phyloP scores from a whole-genome alignment of 2,329 filamentous ascomycete species.

The Lomentospora prolificans region DNA sequence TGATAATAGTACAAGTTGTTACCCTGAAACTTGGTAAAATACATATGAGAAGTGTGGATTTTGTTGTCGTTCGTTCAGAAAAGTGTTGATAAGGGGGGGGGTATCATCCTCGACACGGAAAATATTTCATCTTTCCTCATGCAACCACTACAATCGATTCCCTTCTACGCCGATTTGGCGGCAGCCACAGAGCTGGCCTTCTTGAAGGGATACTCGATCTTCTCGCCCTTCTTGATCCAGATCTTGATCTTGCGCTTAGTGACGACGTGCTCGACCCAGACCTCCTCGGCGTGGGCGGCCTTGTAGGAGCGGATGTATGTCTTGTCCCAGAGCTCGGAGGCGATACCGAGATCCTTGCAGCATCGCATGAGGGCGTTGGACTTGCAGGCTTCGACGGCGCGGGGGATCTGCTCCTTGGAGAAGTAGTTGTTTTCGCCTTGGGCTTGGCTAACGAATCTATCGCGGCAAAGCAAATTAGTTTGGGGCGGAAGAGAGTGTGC shows the following conservation, averaged over 20 bases:
- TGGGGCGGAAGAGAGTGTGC: neutral
- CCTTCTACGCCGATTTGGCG: neutral
- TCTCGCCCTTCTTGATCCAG: slow-evolving; percentile 68
- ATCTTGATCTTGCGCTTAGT: slow-evolving; percentile 88
- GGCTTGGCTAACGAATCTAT: slow-evolving; percentile 80
- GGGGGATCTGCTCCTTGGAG: slow-evolving; percentile 78
- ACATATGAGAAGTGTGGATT: neutral
- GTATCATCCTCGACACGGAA: too few relatives aligned
- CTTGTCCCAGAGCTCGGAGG: slow-evolving; percentile 93
- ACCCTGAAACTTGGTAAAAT: neutral
- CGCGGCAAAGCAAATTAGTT: slow-evolving; percentile 1
- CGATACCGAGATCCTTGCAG: slow-evolving; percentile 95
- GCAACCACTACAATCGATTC: neutral
- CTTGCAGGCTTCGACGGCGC: slow-evolving; percentile 92
- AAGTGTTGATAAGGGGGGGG: neutral
- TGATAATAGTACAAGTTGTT: neutral
- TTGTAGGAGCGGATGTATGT: slow-evolving; percentile 78
- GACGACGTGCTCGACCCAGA: slow-evolving; percentile 78
- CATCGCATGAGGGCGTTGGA: slow-evolving; percentile 96
- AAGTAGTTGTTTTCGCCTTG: slow-evolving; percentile 95
- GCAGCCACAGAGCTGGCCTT: neutral
- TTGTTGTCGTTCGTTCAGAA: neutral
- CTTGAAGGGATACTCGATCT: slow-evolving; percentile 54
- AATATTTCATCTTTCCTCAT: neutral
- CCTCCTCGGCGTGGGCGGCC: slow-evolving; percentile 62